Base-by-base conservation (phyloP, 805 yeast genomes). In the Metschnikowia shivogae region DNA sequence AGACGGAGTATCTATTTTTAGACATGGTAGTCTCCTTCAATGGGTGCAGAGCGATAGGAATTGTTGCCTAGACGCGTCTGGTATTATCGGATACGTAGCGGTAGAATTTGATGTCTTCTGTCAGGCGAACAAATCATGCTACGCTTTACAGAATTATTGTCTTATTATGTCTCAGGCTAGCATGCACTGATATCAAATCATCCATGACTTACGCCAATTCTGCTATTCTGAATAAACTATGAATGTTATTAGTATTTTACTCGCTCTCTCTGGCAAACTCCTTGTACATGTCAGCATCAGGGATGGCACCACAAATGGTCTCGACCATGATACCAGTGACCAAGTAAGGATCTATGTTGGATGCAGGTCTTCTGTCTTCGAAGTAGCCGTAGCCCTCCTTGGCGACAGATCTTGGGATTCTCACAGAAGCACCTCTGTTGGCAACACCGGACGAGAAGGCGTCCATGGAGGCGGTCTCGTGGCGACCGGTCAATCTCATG, bases 351-450 rank as follows among this genome's bases (percentile, higher is more conserved):
- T 93, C 99, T 62, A 93, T 93, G 85, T 93, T 93, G 53, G 98
- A 90, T 57, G 99, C 99, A 48, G 99, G 99, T 79, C 99, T 89
- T 80, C 99, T 88, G 76, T 93, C 99, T 81, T 93, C 99, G 63
- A 93, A 92, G 83, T 93, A 93, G 50, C 99, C 99, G 74, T 73
- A 88, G 50, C 97, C 97, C 72, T 90, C 98, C 73, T 88, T 88
- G 68, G 96, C 96, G 59, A 93, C 99, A 36, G 96, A 84, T 79
- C 99, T 86, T 75, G 99, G 99, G 68, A 93, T 93, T 82, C 99
- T 89, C 59, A 93, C 82, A 22, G 97, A 90, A 50, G 97, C 96
- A 76, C 98, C 99, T 81, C 99, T 87, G 89, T 93, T 93, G 67
- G 99, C 99, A 58, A 93, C 98, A 80, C 99, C 99, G 49, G 89